Evolutionary conservation across 805 yeast species (phyloP).

Genomic region (Wickerhamiella vanderwaltii): DNA sequence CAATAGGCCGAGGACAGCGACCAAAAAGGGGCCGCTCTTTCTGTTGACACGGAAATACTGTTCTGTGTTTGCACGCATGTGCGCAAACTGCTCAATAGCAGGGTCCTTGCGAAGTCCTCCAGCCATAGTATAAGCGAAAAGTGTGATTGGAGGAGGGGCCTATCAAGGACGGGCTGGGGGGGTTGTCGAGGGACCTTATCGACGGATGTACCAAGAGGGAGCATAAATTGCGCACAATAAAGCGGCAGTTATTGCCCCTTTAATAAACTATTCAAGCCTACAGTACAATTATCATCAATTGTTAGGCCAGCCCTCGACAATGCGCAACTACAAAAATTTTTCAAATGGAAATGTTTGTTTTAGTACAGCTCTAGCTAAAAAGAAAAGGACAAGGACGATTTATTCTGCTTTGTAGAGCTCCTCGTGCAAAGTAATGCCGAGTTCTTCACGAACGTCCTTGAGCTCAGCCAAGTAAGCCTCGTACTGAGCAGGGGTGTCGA

Average conservation of each 20-base stretch:
- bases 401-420: constrained; percentile 44
- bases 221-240: too few relatives aligned
- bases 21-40: constrained; percentile 24
- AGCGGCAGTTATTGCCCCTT: too few relatives aligned
- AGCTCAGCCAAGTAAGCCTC: constrained; percentile 91
- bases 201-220: too few relatives aligned
- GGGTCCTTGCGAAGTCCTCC: constrained; percentile 26
- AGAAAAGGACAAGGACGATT: too few relatives aligned
- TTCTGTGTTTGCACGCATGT: constrained; percentile 25
- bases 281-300: too few relatives aligned
- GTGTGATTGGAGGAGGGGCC: constrained; percentile 7
- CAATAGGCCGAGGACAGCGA: constrained; percentile 24
- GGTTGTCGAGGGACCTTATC: too few relatives aligned
- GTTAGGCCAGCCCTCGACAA: too few relatives aligned
- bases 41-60: constrained; percentile 24
- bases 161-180: too few relatives aligned
- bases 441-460: constrained; percentile 78
- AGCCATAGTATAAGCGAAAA: constrained; percentile 18
- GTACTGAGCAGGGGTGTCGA: constrained; percentile 87
- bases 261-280: too few relatives aligned
- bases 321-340: too few relatives aligned
- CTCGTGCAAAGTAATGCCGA: constrained; percentile 88
- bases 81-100: constrained; percentile 28
- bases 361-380: too few relatives aligned
- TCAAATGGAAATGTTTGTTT: too few relatives aligned